These are phyloP conservation scores for Limonium bicolor DNA, from an alignment of 148 eudicot species.

Conservation along the genomic window DNA sequence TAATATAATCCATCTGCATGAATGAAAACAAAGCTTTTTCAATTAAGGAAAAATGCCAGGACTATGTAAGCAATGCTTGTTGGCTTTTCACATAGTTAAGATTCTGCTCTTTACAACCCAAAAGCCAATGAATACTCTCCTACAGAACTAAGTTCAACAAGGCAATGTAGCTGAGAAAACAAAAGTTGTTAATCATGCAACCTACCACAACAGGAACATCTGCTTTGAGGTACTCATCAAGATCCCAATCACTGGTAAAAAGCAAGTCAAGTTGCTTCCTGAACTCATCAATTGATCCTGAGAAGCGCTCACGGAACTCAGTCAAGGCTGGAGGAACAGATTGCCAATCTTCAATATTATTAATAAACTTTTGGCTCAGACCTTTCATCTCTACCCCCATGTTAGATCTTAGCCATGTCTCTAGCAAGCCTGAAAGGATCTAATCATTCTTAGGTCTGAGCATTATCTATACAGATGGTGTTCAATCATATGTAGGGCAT, in stretches of 20 bases:
- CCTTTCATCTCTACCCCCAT: slow-evolving; percentile 14
- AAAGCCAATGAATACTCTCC: too few species aligned
- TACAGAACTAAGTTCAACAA: too few species aligned
- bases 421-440: slow-evolving; percentile 16
- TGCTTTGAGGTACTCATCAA: slow-evolving; percentile 38
- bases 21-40: background rate
- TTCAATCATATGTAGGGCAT: too few species aligned
- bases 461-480: too few species aligned
- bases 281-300: slow-evolving; percentile 19
- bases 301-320: slow-evolving; percentile 15
- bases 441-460: background rate
- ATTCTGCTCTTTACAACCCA: too few species aligned
- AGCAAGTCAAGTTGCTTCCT: slow-evolving; percentile 30
- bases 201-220: slow-evolving; percentile 61
- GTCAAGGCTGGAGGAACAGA: slow-evolving; percentile 14
- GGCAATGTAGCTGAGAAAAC: background rate
- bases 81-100: too few species aligned
- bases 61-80: too few species aligned
- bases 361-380: slow-evolving; percentile 14
- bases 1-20: slow-evolving; percentile 41
- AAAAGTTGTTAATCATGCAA: slow-evolving; percentile 9
- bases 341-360: slow-evolving; percentile 16
- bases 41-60: too few species aligned
- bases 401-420: slow-evolving; percentile 10
- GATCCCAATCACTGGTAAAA: slow-evolving; percentile 39